Base-by-base conservation (phyloP, 1,284 basidiomycete species). In the Cryptococcus neoformans region DNA sequence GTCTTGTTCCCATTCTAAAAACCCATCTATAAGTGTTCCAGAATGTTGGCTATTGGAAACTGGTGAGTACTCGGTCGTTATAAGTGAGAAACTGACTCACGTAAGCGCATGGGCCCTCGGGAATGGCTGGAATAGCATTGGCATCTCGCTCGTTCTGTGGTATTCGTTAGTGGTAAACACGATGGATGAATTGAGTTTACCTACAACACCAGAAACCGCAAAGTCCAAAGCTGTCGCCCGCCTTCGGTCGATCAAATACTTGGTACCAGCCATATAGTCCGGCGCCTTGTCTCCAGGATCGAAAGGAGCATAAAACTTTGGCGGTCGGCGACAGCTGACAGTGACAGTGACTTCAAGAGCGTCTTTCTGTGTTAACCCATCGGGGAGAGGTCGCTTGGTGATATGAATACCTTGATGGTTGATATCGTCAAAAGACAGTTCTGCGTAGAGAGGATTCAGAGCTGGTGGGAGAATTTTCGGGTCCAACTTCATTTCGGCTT, bases 181-280 rank as follows among this genome's bases (percentile, higher is more conserved):
- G 21, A 37, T 49, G 44, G 12, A 6, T 11, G 16, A 34, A 41
- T n/a, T 12, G 14, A 16, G 16, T 46, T 49, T 12, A 56, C 62
- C 39, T 39, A 62, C 58, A 39, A 62, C 39, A 14, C 63, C 52
- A 6, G 51, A 42, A 12, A 57, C 49, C 4, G 63, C 57, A 59
- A 77, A 77, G 55, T 75, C 73, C 65, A 75, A 66, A 3, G 66
- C 68, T 0, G 75, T 77, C 1, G 69, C 72, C n/a, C 74, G 61
- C 1, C 74, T 54, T 4, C 65, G 58, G 42, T 64, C 63, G 3
- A 60, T 53, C 21, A 21, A 11, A 17, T 41, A 35, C 34, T 47
- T 51, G 3, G 28, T 48, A 1, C 17, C 44, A 0, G 28, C 14
- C 14, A 46, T 45, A 40, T 50, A 57, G 0, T 44, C 47, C 28